Conservation (phyloP, 106 monocot genomes). For the Amphibolis antarctica region DNA sequence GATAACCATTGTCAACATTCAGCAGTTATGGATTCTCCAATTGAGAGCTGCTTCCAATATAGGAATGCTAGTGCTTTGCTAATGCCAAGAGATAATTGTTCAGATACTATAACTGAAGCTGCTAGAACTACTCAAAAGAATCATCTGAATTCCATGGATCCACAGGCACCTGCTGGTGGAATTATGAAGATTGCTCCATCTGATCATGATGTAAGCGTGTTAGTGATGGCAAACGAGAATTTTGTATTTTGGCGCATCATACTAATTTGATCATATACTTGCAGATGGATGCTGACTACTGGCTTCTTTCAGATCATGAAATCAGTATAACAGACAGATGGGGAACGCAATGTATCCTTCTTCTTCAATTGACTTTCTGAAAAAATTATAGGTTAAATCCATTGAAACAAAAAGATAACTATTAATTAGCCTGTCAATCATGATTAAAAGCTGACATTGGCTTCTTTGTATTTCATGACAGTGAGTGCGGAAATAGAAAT, state of each 20-base stretch:
- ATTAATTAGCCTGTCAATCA: background rate
- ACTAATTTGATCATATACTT: background rate
- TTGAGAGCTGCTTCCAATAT: background rate
- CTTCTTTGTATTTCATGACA: background rate
- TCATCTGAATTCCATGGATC: conserved; percentile 16
- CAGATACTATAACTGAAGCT: background rate
- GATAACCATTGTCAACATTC: conserved; percentile 15
- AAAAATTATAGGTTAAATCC: background rate
- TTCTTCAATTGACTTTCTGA: background rate
- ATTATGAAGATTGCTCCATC: conserved; percentile 47
- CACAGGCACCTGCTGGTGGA: conserved; percentile 17
- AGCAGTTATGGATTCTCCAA: conserved; percentile 3
- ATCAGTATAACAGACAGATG: conserved; percentile 46
- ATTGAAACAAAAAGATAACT: background rate
- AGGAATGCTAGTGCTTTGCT: background rate
- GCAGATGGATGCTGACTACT: conserved; percentile 72
- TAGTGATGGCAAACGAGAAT: too few relatives aligned
- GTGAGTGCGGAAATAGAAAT: background rate
- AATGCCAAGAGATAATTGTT: conserved; percentile 1
- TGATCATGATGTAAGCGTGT: conserved; percentile 49
- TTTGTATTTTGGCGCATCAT: background rate
- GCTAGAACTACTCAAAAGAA: conserved; percentile 2
- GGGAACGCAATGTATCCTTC: conserved; percentile 38
- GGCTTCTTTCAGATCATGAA: conserved; percentile 46
- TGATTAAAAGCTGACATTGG: background rate